Evolutionary conservation across 2,329 filamentous ascomycete genomes (phyloP).

Genomic region (Sordariomycetes sp.): DNA sequence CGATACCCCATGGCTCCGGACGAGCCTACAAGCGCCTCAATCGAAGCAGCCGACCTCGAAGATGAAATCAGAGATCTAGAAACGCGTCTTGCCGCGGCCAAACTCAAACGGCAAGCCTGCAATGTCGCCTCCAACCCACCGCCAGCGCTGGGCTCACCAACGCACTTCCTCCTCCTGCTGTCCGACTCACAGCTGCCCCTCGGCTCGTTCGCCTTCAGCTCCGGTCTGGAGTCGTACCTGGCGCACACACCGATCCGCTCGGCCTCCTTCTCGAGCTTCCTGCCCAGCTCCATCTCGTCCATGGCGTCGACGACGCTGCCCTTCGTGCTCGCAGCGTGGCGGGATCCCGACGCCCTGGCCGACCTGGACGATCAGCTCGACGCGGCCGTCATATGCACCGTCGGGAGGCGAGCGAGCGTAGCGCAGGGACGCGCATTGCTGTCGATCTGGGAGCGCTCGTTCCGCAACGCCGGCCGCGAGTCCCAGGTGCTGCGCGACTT

Average conservation of each 20-base stretch:
- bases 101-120: slow-evolving; percentile 6
- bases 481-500: slow-evolving; percentile 23
- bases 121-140: slow-evolving; percentile 18
- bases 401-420: slow-evolving; percentile 65
- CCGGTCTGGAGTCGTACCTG: slow-evolving; percentile 73
- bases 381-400: slow-evolving; percentile 69
- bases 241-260: slow-evolving; percentile 39
- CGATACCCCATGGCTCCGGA: too few species aligned
- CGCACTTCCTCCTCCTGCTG: slow-evolving; percentile 66
- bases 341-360: slow-evolving; percentile 38
- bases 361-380: slow-evolving; percentile 67
- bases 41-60: too few species aligned
- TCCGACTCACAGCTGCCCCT: slow-evolving; percentile 75
- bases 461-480: slow-evolving; percentile 28
- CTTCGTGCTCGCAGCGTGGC: slow-evolving; percentile 62
- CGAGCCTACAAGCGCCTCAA: too few species aligned
- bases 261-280: slow-evolving; percentile 43
- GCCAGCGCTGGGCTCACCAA: slow-evolving; percentile 10
- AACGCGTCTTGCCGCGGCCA: too few species aligned
- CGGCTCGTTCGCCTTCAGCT: slow-evolving; percentile 82
- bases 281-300: slow-evolving; percentile 60
- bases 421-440: slow-evolving; percentile 69
- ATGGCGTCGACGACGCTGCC: slow-evolving; percentile 66
- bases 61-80: too few species aligned
- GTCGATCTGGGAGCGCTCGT: slow-evolving; percentile 66